Conservation (phyloP, 305 asterid genomes). For the Solanum hybrid region DNA sequence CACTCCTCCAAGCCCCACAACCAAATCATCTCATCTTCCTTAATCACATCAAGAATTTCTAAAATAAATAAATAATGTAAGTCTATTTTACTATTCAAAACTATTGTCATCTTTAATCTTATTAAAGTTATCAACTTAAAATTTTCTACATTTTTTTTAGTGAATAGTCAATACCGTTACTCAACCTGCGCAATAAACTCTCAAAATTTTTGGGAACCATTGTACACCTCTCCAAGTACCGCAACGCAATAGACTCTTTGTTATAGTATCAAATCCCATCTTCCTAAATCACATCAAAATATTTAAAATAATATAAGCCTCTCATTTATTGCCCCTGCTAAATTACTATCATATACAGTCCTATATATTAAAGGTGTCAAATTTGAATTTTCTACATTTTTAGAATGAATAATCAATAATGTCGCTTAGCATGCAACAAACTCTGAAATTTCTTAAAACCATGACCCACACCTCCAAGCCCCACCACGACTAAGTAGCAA, state of each 20-base stretch:
- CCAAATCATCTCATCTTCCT: not conserved
- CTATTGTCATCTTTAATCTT: not conserved
- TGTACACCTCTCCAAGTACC: not conserved
- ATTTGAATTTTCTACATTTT: not conserved
- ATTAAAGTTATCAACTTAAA: not conserved
- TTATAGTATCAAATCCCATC: not conserved
- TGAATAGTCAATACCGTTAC: not conserved
- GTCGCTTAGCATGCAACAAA: not conserved
- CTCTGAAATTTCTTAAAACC: not conserved
- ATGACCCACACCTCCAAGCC: not conserved
- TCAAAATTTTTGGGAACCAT: not conserved
- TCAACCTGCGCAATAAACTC: not conserved
- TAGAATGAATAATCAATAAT: not conserved
- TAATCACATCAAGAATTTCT: not conserved
- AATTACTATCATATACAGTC: not conserved
- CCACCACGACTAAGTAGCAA: not conserved
- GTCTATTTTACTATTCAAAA: not conserved
- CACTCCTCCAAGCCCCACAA: not conserved
- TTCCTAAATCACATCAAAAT: not conserved
- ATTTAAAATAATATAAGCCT: not conserved
- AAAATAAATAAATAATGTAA: not conserved
- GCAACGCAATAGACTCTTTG: not conserved
- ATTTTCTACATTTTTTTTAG: not conserved
- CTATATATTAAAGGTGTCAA: not conserved
- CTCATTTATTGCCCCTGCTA: not conserved